Evolutionary conservation across 2,329 filamentous ascomycete genomes (phyloP).

Genomic region (Aspergillus neoniger): DNA sequence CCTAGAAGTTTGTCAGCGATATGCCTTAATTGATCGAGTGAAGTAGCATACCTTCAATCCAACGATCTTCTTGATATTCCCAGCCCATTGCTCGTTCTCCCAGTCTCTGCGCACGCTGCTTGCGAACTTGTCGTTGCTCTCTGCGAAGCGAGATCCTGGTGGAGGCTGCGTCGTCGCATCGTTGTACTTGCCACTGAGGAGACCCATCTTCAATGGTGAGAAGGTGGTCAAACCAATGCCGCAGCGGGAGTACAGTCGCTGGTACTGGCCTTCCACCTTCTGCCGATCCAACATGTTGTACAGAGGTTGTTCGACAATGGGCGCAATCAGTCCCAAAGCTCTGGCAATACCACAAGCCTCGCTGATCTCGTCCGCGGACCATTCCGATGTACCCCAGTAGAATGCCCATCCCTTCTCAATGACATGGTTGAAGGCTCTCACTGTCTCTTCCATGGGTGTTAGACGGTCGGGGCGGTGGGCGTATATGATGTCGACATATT

Average conservation of each 20-base stretch:
- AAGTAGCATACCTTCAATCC: constrained; percentile 36
- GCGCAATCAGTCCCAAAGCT: constrained; percentile 60
- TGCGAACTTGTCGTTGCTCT: constrained; percentile 60
- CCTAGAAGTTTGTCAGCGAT: constrained; percentile 10
- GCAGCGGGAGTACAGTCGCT: constrained; percentile 61
- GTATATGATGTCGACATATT: constrained; percentile 71
- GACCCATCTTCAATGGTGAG: constrained; percentile 62
- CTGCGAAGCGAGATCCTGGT: constrained; percentile 59
- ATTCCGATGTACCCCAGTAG: constrained; percentile 72
- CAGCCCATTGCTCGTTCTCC: constrained; percentile 44
- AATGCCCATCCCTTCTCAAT: constrained; percentile 69
- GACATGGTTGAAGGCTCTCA: constrained; percentile 71
- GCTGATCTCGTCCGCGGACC: constrained; percentile 67
- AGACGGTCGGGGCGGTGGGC: constrained; percentile 68
- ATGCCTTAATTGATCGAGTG: not conserved
- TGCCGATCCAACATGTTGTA: constrained; percentile 66
- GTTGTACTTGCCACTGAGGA: constrained; percentile 70
- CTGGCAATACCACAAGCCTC: constrained; percentile 64
- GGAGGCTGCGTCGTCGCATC: constrained; percentile 56
- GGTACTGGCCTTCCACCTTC: constrained; percentile 64
- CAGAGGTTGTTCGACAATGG: constrained; percentile 58
- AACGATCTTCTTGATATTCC: constrained; percentile 60
- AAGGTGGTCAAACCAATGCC: constrained; percentile 66
- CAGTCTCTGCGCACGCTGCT: constrained; percentile 45
- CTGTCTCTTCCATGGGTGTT: constrained; percentile 71